phyloP scores from a whole-genome alignment of 208 protist species.

The Crithidia expoeki region DNA sequence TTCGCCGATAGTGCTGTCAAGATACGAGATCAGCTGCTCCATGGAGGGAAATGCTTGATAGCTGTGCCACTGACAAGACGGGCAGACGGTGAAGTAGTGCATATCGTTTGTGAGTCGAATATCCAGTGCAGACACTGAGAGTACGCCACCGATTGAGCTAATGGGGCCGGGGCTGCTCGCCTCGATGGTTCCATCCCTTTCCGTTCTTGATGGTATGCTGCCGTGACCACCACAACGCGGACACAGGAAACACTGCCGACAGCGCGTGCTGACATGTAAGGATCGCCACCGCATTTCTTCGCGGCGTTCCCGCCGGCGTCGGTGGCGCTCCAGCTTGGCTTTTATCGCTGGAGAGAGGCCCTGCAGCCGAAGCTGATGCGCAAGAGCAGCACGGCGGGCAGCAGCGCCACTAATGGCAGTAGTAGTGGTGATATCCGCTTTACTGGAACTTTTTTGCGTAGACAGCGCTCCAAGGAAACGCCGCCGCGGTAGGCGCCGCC shows the following conservation, averaged over 20 bases:
- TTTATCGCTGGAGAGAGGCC: slow-evolving; percentile 17
- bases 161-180: not conserved
- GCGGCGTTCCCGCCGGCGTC: slow-evolving; percentile 23
- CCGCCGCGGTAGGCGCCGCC: slow-evolving; percentile 14
- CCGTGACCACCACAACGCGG: slow-evolving; percentile 52
- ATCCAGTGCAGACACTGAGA: slow-evolving; percentile 23
- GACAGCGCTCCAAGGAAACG: not conserved
- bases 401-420: not conserved
- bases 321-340: slow-evolving; percentile 26
- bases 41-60: slow-evolving; percentile 38
- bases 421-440: not conserved
- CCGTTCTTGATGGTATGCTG: not conserved
- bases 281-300: slow-evolving; percentile 28
- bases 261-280: slow-evolving; percentile 27
- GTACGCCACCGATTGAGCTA: not conserved
- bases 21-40: slow-evolving; percentile 34
- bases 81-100: slow-evolving; percentile 48
- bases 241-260: slow-evolving; percentile 54
- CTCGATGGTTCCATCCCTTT: not conserved
- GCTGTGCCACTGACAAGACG: slow-evolving; percentile 61
- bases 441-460: too few species aligned
- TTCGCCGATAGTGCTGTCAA: slow-evolving; percentile 22
- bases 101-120: slow-evolving; percentile 33
- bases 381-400: slow-evolving; percentile 5
- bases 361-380: slow-evolving; percentile 12